Percentiles rank a stretch among this genome's conserved stretches.
These are phyloP conservation scores for Allodekkera sacchari DNA, from an alignment of 805 yeast genomes.

Conservation along the genomic window DNA sequence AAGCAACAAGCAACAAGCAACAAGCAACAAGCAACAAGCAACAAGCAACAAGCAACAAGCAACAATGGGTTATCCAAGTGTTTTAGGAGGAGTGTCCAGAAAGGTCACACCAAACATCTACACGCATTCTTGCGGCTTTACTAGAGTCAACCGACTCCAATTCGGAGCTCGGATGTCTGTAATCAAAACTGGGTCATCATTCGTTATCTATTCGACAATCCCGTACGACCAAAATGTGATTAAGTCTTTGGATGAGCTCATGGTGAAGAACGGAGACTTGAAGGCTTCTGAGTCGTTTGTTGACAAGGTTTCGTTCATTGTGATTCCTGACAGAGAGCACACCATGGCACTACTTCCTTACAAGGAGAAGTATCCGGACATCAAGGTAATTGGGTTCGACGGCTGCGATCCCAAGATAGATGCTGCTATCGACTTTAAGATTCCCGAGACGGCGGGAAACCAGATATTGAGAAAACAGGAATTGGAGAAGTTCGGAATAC, in stretches of 20 bases:
- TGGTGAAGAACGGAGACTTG: conserved; percentile 18
- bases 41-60: too few relatives aligned
- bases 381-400: conserved; percentile 48
- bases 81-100: conserved; percentile 32
- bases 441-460: conserved; percentile 30
- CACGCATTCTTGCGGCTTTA: conserved; percentile 29
- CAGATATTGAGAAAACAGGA: conserved; percentile 23
- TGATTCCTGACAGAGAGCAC: conserved; percentile 60
- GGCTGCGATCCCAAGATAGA: conserved; percentile 29
- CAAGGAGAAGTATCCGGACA: conserved; percentile 39
- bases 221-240: conserved; percentile 43
- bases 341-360: conserved; percentile 53
- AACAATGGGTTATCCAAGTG: conserved; percentile 34
- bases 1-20: too few relatives aligned
- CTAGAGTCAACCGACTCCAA: conserved; percentile 18
- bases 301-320: conserved; percentile 36
- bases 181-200: conserved; percentile 21
- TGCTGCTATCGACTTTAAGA: conserved; percentile 30
- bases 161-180: conserved; percentile 35
- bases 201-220: conserved; percentile 49
- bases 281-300: conserved; percentile 26
- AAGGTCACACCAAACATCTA: conserved; percentile 21
- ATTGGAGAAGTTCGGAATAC: conserved; percentile 29
- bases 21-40: too few relatives aligned
- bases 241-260: conserved; percentile 26